These are phyloP conservation scores for Taphrina confusa DNA, from an alignment of 1,139 yeast genomes.

Conservation along the genomic window DNA sequence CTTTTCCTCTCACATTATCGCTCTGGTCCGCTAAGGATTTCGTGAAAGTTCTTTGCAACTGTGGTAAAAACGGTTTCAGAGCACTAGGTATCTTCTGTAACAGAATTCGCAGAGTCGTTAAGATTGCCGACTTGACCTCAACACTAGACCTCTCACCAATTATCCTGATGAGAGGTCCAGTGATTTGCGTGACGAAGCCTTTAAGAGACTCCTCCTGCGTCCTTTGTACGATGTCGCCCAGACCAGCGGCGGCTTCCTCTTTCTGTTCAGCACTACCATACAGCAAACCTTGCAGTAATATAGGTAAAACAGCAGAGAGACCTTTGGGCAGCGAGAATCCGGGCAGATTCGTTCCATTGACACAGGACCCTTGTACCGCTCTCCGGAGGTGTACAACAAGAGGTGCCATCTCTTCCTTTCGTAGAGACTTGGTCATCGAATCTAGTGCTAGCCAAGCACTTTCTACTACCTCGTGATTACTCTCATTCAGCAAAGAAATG, in stretches of 20 bases:
- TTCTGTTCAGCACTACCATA: constrained; percentile 84
- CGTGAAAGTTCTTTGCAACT: constrained; percentile 93
- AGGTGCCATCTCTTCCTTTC: constrained; percentile 67
- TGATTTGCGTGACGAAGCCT: constrained; percentile 87
- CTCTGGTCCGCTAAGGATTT: constrained; percentile 80
- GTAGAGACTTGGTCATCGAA: constrained; percentile 66
- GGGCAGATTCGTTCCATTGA: constrained; percentile 63
- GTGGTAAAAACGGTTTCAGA: constrained; percentile 94
- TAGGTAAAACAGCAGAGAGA: constrained; percentile 82
- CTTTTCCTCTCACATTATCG: constrained; percentile 72
- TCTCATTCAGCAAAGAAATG: constrained; percentile 72
- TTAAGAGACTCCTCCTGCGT: constrained; percentile 79
- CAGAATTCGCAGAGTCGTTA: constrained; percentile 76
- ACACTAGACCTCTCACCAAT: constrained; percentile 92
- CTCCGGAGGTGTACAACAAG: constrained; percentile 77
- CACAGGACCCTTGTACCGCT: constrained; percentile 68
- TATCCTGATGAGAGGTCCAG: constrained; percentile 97
- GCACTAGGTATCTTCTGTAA: constrained; percentile 84
- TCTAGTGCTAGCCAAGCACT: constrained; percentile 70
- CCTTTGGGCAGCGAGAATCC: constrained; percentile 84
- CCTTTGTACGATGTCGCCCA: constrained; percentile 82
- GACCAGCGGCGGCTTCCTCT: constrained; percentile 83
- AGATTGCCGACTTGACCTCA: constrained; percentile 88
- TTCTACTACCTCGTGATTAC: constrained; percentile 62
- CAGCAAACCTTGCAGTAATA: constrained; percentile 93